Conservation (phyloP, 805 yeast species). For the Isabelozyma pseudorhagii region DNA sequence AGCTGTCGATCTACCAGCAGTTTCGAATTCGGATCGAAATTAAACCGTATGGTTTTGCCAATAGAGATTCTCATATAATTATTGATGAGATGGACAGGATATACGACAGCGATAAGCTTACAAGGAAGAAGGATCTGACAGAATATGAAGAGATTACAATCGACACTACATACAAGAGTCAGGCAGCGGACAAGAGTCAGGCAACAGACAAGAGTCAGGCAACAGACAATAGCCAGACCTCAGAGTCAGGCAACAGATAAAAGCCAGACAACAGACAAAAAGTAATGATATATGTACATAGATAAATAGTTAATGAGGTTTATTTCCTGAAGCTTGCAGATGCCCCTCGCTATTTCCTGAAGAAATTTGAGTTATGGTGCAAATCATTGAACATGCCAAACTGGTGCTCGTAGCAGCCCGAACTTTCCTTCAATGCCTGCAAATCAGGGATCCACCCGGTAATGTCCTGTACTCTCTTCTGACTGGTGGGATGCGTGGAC, state of each 20-base stretch:
- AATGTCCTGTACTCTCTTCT: slow-evolving; percentile 69
- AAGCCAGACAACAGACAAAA: too few species aligned
- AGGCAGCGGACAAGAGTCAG: too few species aligned
- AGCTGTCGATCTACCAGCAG: slow-evolving; percentile 2
- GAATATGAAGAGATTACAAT: slow-evolving; percentile 8
- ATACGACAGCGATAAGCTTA: slow-evolving; percentile 6
- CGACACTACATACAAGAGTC: slow-evolving; percentile 5
- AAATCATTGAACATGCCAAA: slow-evolving; percentile 28
- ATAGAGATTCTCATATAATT: background rate
- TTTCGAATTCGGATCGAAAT: slow-evolving; percentile 18
- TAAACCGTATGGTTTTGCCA: slow-evolving; percentile 8
- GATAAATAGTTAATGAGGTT: too few species aligned
- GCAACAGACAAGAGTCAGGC: too few species aligned
- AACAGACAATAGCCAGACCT: too few species aligned
- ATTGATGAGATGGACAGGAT: slow-evolving; percentile 1
- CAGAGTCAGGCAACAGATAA: too few species aligned
- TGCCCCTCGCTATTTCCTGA: too few species aligned
- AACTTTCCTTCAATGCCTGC: slow-evolving; percentile 36
- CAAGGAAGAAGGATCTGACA: background rate
- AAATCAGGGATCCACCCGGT: slow-evolving; percentile 63
- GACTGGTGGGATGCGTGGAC: slow-evolving; percentile 87
- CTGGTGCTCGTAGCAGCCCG: slow-evolving; percentile 15
- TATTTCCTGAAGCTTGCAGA: too few species aligned
- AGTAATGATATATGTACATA: background rate
- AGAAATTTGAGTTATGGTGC: slow-evolving; percentile 5